Conservation (phyloP, 2,329 filamentous ascomycete species). For the Xylariaceae sp. region DNA sequence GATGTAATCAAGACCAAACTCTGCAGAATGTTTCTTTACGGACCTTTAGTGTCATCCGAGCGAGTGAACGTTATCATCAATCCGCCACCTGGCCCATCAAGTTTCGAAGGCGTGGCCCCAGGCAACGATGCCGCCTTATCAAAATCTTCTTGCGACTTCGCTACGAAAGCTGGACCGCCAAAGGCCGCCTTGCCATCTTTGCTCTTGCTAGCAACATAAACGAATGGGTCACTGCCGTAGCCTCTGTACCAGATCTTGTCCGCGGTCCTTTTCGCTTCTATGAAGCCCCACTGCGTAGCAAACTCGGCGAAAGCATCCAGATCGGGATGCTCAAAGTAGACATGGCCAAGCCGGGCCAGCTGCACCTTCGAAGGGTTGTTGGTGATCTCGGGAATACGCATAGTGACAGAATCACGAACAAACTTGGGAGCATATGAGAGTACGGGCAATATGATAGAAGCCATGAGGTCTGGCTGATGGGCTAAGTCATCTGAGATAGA, state of each 20-base stretch:
- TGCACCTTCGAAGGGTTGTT: slow-evolving; percentile 22
- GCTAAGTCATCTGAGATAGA: background rate
- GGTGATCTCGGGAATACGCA: slow-evolving; percentile 18
- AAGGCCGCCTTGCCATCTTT: slow-evolving; percentile 21
- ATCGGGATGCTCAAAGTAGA: slow-evolving; percentile 26
- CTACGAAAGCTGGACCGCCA: slow-evolving; percentile 27
- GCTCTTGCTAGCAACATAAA: slow-evolving; percentile 40
- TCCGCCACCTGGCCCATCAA: slow-evolving; percentile 42
- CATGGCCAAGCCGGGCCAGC: slow-evolving; percentile 17
- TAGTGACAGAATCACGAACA: slow-evolving; percentile 13
- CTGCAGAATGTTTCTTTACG: no score
- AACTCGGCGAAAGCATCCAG: slow-evolving; percentile 24
- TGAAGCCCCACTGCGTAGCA: slow-evolving; percentile 27
- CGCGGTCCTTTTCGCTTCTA: slow-evolving; percentile 15
- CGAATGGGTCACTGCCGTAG: slow-evolving; percentile 47
- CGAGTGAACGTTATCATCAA: slow-evolving; percentile 35
- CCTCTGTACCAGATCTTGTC: slow-evolving; percentile 45
- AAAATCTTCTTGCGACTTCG: slow-evolving; percentile 37
- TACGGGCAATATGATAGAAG: slow-evolving; percentile 4
- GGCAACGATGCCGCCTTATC: slow-evolving; percentile 34
- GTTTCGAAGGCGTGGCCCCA: slow-evolving; percentile 34
- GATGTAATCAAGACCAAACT: no score
- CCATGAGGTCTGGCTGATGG: slow-evolving; percentile 1
- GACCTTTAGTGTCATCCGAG: slow-evolving; percentile 28
- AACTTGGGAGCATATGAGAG: slow-evolving; percentile 8